Conservation (phyloP, 2,329 filamentous ascomycete genomes). For the Biscogniauxia mediterranea region DNA sequence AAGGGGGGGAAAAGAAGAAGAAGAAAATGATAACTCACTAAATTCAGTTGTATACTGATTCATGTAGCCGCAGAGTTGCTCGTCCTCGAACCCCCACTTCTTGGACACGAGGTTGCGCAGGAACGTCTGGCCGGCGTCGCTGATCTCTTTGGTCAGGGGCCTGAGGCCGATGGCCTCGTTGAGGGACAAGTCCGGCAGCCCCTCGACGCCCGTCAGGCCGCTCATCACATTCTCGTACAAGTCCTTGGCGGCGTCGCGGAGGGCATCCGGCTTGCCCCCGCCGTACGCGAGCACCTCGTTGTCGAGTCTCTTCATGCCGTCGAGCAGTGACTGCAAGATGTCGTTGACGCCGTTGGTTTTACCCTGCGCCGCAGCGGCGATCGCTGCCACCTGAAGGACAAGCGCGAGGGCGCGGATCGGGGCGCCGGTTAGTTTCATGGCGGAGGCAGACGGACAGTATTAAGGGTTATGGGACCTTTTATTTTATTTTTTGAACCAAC, state of each 20-base stretch:
- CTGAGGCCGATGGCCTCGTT: slow-evolving; percentile 7
- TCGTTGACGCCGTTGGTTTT: neutral
- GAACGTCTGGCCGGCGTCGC: slow-evolving; percentile 8
- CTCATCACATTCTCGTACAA: slow-evolving; percentile 9
- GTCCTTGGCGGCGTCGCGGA: slow-evolving; percentile 8
- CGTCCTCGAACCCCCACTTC: slow-evolving; percentile 5
- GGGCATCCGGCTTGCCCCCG: slow-evolving; percentile 6
- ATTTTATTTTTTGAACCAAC: neutral
- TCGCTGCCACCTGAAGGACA: neutral
- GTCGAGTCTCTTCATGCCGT: slow-evolving; percentile 14
- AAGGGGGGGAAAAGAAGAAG: too few relatives aligned
- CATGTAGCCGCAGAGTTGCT: slow-evolving; percentile 10
- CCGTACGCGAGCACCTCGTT: slow-evolving; percentile 10
- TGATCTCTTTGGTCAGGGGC: slow-evolving; percentile 1
- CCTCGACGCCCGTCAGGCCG: neutral
- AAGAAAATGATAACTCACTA: slow-evolving; percentile 9
- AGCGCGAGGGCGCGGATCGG: slow-evolving; percentile 1
- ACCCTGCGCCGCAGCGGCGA: neutral
- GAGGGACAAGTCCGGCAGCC: neutral
- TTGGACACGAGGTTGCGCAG: slow-evolving; percentile 9
- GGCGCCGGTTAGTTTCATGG: slow-evolving; percentile 14
- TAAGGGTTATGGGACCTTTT: neutral
- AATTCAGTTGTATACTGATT: slow-evolving; percentile 5
- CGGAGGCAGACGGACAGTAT: neutral
- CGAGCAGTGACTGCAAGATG: slow-evolving; percentile 7